These are phyloP conservation scores for Lepidium sativum DNA, from an alignment of 345 rosid species.

Conservation along the genomic window DNA sequence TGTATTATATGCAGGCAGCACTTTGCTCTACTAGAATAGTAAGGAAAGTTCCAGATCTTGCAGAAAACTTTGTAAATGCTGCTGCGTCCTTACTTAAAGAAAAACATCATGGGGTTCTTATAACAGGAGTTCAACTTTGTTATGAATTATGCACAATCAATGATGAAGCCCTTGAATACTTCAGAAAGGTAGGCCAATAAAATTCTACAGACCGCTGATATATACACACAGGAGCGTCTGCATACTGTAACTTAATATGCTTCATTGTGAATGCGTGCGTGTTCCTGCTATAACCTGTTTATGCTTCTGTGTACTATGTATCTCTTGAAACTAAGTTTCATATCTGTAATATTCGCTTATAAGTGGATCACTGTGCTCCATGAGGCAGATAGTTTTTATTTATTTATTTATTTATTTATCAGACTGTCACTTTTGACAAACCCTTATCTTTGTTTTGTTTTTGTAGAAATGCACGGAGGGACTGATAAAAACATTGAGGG, in stretches of 20 bases:
- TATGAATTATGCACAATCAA: slow-evolving; percentile 83
- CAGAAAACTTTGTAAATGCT: slow-evolving; percentile 93
- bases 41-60: slow-evolving; percentile 95
- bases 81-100: slow-evolving; percentile 84
- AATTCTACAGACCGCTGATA: not conserved
- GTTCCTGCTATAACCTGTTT: not conserved
- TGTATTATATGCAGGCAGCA: slow-evolving; percentile 60
- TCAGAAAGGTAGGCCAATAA: slow-evolving; percentile 62
- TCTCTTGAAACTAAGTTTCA: not conserved
- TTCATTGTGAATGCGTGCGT: too few species aligned
- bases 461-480: slow-evolving; percentile 86
- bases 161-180: slow-evolving; percentile 75
- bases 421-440: not conserved
- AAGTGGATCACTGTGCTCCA: not conserved
- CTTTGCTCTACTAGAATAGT: slow-evolving; percentile 90
- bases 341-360: not conserved
- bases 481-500: slow-evolving; percentile 78
- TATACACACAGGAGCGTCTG: not conserved
- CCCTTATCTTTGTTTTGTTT: not conserved
- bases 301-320: not conserved
- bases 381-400: not conserved
- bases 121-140: slow-evolving; percentile 95
- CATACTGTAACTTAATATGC: not conserved
- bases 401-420: not conserved
- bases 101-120: slow-evolving; percentile 97